Base-by-base conservation (phyloP, 1,284 basidiomycete species). In the Ceratobasidium theobromae region DNA sequence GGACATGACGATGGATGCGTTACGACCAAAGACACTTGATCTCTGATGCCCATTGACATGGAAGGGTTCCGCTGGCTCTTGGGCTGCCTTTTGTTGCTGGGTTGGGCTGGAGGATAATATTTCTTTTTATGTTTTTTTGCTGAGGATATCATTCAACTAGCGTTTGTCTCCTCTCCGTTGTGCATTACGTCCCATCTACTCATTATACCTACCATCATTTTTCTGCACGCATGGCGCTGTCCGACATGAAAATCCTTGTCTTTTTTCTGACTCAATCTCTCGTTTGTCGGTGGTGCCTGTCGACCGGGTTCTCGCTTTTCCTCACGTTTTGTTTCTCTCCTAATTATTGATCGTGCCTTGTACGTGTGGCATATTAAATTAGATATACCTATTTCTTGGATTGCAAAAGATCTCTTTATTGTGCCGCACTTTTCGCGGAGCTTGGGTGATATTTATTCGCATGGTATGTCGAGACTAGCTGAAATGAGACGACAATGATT, bases 131-230 rank as follows among this genome's bases (percentile, higher is more conserved):
- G n/a, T 48, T 33, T 62, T 49, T 30, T 60, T 60, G 43, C 46
- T 62, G 30, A 18, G 46, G 45, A 51, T 51, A 51, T 48, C 9
- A 25, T 46, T 46, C 45, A 30, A 57, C 35, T 21, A 30, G 27
- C 48, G 25, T 40, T 30, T 12, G 23, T 25, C 23, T 5, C 25
- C 33, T 40, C 46, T 45, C 48, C 46, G 45, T 46, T 62, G 58
- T 62, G 58, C 58, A 62, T 51, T 62, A 62, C 18, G 14, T 23
- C 52, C 52, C 32, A 21, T 32, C 53, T 62, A 12, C 43, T 51
- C 48, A 51, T 49, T 51, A 62, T 62, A 62, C 58, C 58, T 51
- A 51, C 58, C 32, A 62, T 51, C 58, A 51, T 62, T 62, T 62
- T 41, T 11, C 41, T 60, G 43, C 57, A 57, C 40, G 54, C 54